These are phyloP conservation scores for Coemansia sp. DNA, from an alignment of 192 early-diverging fungal genomes.

Conservation along the genomic window DNA sequence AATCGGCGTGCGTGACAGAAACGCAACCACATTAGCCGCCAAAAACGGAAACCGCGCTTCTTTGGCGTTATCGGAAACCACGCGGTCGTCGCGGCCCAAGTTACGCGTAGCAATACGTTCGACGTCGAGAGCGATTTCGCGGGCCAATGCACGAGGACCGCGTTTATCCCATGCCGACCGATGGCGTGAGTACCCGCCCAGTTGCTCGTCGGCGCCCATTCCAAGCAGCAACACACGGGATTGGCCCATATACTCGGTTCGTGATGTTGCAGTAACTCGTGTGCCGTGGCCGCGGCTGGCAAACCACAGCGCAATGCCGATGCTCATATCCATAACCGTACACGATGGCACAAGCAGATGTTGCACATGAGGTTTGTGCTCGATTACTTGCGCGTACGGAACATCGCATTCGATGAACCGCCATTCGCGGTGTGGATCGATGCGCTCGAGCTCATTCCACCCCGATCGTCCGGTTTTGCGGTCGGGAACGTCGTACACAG, in stretches of 20 bases:
- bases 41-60: conserved; percentile 90
- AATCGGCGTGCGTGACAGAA: conserved; percentile 66
- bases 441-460: conserved; percentile 54
- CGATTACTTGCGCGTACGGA: conserved; percentile 65
- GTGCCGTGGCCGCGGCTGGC: conserved; percentile 75
- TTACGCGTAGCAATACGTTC: conserved; percentile 83
- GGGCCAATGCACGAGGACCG: conserved; percentile 61
- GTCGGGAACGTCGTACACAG: conserved; percentile 69
- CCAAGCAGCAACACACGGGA: conserved; percentile 83
- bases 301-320: conserved; percentile 97
- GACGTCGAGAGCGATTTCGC: conserved; percentile 81
- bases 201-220: conserved; percentile 90
- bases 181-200: conserved; percentile 91
- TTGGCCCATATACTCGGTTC: conserved; percentile 54
- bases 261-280: conserved; percentile 1
- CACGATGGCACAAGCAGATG: conserved; percentile 74
- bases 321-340: conserved; percentile 97
- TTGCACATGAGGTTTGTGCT: conserved; percentile 58
- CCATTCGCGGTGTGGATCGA: conserved; percentile 74
- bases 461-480: conserved; percentile 67
- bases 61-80: conserved; percentile 80
- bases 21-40: conserved; percentile 63
- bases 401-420: conserved; percentile 89
- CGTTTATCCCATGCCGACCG: conserved; percentile 61
- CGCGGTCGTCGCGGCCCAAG: conserved; percentile 90